Evolutionary conservation across 2,329 filamentous ascomycete species (phyloP).

Genomic region (Botrytis hyacinthi): DNA sequence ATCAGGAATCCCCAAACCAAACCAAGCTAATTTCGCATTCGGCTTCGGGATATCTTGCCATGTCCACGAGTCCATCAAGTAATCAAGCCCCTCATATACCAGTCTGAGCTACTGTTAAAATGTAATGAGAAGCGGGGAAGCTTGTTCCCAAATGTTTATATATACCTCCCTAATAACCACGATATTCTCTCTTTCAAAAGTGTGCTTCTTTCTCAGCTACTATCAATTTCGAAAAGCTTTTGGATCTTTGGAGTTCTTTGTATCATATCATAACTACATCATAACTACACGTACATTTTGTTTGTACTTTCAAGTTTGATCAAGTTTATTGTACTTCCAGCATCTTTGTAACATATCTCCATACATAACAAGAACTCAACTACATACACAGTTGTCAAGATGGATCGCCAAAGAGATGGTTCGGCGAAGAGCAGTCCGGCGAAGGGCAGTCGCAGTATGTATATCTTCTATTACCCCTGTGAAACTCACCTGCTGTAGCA

Average conservation of each 20-base stretch:
- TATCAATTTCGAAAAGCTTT: background rate
- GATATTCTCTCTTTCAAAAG: no score
- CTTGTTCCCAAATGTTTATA: background rate
- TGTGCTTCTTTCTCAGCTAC: background rate
- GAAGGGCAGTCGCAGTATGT: background rate
- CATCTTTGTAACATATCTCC: background rate
- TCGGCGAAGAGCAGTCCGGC: background rate
- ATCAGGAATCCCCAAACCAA: background rate
- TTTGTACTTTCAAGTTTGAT: background rate
- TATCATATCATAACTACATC: background rate
- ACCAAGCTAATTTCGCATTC: background rate
- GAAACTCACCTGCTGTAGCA: background rate
- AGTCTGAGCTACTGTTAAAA: background rate
- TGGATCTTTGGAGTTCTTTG: background rate
- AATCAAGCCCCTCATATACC: background rate
- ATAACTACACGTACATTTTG: background rate
- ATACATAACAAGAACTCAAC: background rate
- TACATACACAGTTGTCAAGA: background rate
- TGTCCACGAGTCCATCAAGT: background rate
- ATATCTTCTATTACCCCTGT: rapidly evolving
- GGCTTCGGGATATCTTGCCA: background rate
- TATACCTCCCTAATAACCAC: background rate
- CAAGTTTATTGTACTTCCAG: background rate
- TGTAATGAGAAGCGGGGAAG: background rate
- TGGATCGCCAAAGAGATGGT: background rate